Base-by-base conservation (phyloP, 2,329 filamentous ascomycete genomes). In the Lachnellula cervina region DNA sequence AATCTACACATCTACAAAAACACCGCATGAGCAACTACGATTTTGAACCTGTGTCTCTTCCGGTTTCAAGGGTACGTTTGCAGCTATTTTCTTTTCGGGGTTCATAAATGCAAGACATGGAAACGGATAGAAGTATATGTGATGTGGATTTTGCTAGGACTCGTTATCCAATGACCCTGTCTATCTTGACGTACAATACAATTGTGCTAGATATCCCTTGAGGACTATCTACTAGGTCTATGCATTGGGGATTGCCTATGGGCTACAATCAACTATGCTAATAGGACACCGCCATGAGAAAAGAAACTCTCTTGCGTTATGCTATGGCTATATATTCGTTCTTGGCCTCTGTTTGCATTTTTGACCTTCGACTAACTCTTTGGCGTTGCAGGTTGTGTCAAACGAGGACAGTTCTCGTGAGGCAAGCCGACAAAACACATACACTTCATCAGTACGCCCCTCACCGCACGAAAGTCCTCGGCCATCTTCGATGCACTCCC, bases 11-110 rank as follows among this genome's bases (percentile, higher is more conserved):
- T 64, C 79, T 96, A 59, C 92, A 97, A 74, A 87, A 92, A 65
- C 81, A 84, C 55, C 84, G 92, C 61, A 83, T 96, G 77, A 88
- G 88, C 69, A 89, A 91, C 69, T 96, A 90, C 73, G 86, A 88
- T 44, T 97, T 92, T 68, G 92, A 97, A 70, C 87, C 93, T 35
- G 86, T 96, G 61, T 97, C 94, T 37, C 78, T 97, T 51, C 93
- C 94, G 38, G 80, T 83, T 34, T 93, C 90, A 46, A 82, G 89
- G 74, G 90, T 93, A 84, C 73, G 87, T 81, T 63, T 56, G 57
- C 67, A 2, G 42, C 42, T 21, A n/a, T 14, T 44, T 44, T 44
- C 19, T 7, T 21, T 44, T 25, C 42, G 1, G 21, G 11, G n/a
- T 23, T 23, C 13, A 17, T 2, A 17, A 21, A 23, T 19, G 4